Conservation (phyloP, 2,329 filamentous ascomycete genomes). For the Diplodia intermedia region DNA sequence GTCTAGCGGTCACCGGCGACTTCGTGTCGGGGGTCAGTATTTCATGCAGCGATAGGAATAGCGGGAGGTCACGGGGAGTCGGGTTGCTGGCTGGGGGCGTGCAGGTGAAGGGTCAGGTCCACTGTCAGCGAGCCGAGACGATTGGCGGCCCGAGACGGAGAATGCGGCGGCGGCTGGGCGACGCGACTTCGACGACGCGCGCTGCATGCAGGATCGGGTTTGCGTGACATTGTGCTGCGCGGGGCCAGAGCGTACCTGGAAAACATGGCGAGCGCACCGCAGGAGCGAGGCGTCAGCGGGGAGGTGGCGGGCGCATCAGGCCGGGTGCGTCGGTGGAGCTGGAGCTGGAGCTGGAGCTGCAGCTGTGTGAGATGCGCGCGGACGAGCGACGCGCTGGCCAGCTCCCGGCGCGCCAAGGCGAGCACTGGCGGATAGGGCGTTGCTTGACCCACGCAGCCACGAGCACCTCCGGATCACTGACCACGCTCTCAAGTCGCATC, state of each 20-base stretch:
- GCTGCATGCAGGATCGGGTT: conserved; percentile 17
- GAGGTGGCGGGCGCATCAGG: background rate
- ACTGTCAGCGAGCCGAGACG: conserved; percentile 26
- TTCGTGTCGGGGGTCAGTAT: conserved; percentile 27
- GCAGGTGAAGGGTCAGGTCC: conserved; percentile 2
- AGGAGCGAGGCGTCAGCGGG: background rate
- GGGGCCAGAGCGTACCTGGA: conserved; percentile 24
- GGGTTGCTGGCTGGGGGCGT: background rate
- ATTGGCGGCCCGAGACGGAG: conserved; percentile 25
- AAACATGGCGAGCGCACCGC: conserved; percentile 3
- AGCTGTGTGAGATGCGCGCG: background rate
- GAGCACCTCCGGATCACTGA: conserved; percentile 25
- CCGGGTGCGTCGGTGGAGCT: background rate
- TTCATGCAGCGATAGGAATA: conserved; percentile 2
- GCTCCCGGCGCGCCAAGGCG: conserved; percentile 25
- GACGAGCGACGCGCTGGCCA: conserved; percentile 15
- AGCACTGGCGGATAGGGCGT: conserved; percentile 9
- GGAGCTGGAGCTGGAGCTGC: too few relatives aligned
- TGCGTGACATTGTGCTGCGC: conserved; percentile 8
- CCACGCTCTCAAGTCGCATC: conserved; percentile 23
- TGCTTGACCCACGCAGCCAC: conserved; percentile 12
- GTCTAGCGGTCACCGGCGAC: conserved; percentile 14
- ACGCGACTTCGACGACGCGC: conserved; percentile 18
- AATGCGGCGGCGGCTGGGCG: conserved; percentile 24
- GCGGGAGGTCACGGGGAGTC: background rate